Evolutionary conservation across 768 basidiomycete genomes (phyloP), one percentile per base, ranked within the genome.

Genomic region (Kwoniella newhampshirensis): DNA sequence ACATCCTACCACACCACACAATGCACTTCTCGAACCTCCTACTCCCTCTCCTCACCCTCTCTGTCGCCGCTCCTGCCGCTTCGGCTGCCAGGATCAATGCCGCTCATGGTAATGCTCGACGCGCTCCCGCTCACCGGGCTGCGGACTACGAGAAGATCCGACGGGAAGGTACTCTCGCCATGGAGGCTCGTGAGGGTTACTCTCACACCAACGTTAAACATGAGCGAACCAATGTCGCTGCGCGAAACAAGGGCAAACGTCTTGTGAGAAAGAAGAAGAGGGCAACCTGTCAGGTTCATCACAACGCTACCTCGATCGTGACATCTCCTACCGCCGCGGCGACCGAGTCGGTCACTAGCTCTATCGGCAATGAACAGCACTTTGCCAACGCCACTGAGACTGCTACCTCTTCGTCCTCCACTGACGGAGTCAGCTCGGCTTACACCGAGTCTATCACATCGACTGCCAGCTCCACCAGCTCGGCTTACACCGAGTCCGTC

Each of bases 231-330:
- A 28, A n/a, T 41, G 23, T 41, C 32, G 32, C 32, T 32, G 54
- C 35, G n/a, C 45, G 41, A 15, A 60, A 55, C 32, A 67, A 67
- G 48, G 60, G 51, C 1, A 74, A 74, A 57, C 45, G 72, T 41
- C 54, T 67, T 50, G 72, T 74, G 45, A 62, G 59, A 55, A 73
- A 71, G 66, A 71, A 70, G 64, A 71, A 70, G 60, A 51, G 53
- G n/a, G 48, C 21, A 20, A 50, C 51, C 9, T 73, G 71, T 61
- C 64, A 65, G 30, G 65, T 64, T 17, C 45, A 41, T 18, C 44
- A 37, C 45, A 66, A 62, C 44, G 44, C 50, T 30, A 60, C 59
- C 36, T 54, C 58, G 25, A 37, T 56, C 13, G 53, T 32, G 18
- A 36, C 62, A 6, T 39, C 65, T 4, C 18, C 15, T 1, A 21